Evolutionary conservation across 116 monocot species (phyloP).

Genomic region (Cymodocea nodosa): DNA sequence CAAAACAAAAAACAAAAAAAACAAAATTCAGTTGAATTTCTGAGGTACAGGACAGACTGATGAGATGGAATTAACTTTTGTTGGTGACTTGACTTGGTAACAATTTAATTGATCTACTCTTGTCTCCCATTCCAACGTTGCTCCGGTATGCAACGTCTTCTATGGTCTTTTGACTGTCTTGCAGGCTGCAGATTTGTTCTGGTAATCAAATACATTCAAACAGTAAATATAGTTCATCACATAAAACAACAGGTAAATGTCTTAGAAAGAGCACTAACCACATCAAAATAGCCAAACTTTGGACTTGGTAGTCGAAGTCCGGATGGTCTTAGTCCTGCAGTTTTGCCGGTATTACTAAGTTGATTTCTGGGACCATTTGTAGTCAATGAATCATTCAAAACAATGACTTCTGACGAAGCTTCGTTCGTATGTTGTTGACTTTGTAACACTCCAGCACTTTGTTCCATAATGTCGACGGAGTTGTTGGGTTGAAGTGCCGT

Average conservation of each 20-base stretch:
- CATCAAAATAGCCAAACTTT: slow-evolving; percentile 76
- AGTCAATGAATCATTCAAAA: slow-evolving; percentile 3
- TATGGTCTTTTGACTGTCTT: background rate
- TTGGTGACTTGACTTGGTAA: background rate
- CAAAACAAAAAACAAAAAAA: too few species aligned
- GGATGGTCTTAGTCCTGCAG: slow-evolving; percentile 30
- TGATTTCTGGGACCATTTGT: slow-evolving; percentile 4
- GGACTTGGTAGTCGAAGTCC: slow-evolving; percentile 67
- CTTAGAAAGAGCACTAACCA: slow-evolving; percentile 21
- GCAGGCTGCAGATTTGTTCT: slow-evolving; percentile 4
- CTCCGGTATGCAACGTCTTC: background rate
- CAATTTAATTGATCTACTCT: background rate
- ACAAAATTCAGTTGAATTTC: too few species aligned
- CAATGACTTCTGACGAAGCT: background rate
- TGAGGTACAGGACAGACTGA: background rate
- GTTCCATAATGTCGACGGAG: background rate
- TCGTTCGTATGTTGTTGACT: background rate
- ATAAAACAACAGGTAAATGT: background rate
- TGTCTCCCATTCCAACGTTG: background rate
- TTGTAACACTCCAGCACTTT: background rate
- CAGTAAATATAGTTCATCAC: background rate
- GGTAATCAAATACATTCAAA: background rate
- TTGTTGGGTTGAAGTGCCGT: background rate
- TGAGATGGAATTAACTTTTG: background rate
- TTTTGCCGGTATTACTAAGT: slow-evolving; percentile 5